Evolutionary conservation across 805 yeast species (phyloP).

Genomic region (Clavispora santaluciae): DNA sequence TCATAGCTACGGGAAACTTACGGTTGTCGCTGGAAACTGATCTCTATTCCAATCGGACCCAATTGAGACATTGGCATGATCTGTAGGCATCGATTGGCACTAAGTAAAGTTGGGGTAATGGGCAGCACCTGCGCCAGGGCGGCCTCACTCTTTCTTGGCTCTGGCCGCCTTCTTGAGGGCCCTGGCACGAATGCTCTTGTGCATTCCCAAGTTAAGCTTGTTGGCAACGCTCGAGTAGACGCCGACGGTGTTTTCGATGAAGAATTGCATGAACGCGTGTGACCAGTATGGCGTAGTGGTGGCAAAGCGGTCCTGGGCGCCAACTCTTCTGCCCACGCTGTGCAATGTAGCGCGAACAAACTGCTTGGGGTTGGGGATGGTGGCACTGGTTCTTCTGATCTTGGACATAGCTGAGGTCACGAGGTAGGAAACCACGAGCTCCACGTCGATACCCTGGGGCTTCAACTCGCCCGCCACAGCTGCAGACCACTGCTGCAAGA

Average conservation of each 20-base stretch:
- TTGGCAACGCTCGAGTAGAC: slow-evolving; percentile 71
- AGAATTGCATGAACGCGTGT: slow-evolving; percentile 89
- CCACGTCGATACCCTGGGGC: slow-evolving; percentile 71
- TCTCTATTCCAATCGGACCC: no score
- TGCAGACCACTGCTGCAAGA: slow-evolving; percentile 87
- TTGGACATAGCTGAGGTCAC: slow-evolving; percentile 97
- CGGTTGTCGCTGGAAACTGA: no score
- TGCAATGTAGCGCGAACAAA: slow-evolving; percentile 74
- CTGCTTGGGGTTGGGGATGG: slow-evolving; percentile 75
- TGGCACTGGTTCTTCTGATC: slow-evolving; percentile 65
- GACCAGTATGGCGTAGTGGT: slow-evolving; percentile 90
- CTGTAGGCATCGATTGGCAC: no score
- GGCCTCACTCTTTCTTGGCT: slow-evolving; percentile 11
- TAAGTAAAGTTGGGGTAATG: no score
- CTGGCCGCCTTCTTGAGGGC: slow-evolving; percentile 71
- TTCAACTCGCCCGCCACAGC: slow-evolving; percentile 84
- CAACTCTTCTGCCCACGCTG: slow-evolving; percentile 76
- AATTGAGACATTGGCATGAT: no score
- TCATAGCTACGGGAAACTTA: no score
- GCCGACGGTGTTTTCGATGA: slow-evolving; percentile 74
- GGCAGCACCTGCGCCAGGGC: no score
- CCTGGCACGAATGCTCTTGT: slow-evolving; percentile 70
- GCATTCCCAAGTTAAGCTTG: slow-evolving; percentile 66
- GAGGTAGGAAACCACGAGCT: slow-evolving; percentile 77
- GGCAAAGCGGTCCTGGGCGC: slow-evolving; percentile 87